Percentiles rank a stretch among this genome's conserved stretches.
Evolutionary conservation across 2,329 filamentous ascomycete genomes (phyloP).

Genomic region (Xylariomycetidae sp.): DNA sequence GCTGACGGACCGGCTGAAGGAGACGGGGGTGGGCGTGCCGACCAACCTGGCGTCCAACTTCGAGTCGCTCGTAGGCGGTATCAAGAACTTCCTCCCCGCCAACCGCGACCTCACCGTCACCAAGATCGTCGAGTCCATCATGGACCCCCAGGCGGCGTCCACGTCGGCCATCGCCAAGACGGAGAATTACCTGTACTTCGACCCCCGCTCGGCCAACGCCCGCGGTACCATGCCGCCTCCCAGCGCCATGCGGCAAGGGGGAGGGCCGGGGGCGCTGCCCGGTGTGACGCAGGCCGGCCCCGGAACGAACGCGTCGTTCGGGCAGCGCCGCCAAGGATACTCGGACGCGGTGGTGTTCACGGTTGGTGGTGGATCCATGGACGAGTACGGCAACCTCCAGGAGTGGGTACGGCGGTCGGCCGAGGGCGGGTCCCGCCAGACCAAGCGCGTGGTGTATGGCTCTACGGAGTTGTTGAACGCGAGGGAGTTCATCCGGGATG

Average conservation of each 20-base stretch:
- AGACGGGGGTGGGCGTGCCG: constrained; percentile 69
- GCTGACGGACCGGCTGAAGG: constrained; percentile 89
- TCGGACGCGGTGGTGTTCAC: constrained; percentile 91
- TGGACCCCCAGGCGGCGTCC: constrained; percentile 88
- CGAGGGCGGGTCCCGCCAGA: constrained; percentile 57
- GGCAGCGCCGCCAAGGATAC: constrained; percentile 83
- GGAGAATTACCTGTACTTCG: constrained; percentile 95
- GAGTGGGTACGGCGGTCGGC: constrained; percentile 85
- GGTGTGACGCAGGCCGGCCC: constrained; percentile 30
- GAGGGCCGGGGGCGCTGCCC: constrained; percentile 36
- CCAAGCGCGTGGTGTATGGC: constrained; percentile 85
- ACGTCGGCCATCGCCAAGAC: constrained; percentile 93
- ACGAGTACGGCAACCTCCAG: constrained; percentile 95
- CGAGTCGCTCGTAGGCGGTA: constrained; percentile 87
- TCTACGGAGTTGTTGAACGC: constrained; percentile 79
- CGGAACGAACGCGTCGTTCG: constrained; percentile 79
- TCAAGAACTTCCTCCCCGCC: constrained; percentile 96
- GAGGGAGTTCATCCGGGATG: constrained; percentile 57
- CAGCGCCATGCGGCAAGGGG: constrained; percentile 47
- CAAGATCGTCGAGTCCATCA: constrained; percentile 96
- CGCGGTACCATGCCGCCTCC: constrained; percentile 85
- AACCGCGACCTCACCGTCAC: constrained; percentile 95
- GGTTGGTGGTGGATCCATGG: constrained; percentile 94
- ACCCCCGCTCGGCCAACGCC: constrained; percentile 87
- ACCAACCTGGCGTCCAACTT: constrained; percentile 70